phyloP scores from a whole-genome alignment of 192 early-diverging fungal species.

The Coemansia furcata region DNA sequence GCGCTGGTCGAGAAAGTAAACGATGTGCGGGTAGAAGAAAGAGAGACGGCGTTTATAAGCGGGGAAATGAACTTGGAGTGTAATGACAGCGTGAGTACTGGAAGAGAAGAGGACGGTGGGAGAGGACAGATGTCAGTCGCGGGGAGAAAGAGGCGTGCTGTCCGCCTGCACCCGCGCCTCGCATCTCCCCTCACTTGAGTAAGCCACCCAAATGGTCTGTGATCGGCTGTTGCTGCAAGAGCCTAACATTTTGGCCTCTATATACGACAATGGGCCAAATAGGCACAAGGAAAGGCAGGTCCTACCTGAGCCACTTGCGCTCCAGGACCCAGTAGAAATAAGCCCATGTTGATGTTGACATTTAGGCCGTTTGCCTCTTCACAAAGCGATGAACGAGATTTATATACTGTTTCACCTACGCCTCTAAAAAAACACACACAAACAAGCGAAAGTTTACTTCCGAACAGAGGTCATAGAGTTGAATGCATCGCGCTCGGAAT shows the following conservation, averaged over 20 bases:
- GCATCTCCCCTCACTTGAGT: neutral
- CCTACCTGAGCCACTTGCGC: neutral
- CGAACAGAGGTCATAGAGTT: conserved; percentile 55
- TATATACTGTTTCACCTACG: neutral
- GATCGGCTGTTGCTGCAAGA: neutral
- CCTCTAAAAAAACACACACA: neutral
- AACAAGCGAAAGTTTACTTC: conserved; percentile 23
- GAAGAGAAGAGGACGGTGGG: neutral
- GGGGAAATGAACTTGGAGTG: neutral
- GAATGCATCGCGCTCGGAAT: conserved; percentile 72
- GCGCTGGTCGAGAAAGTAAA: neutral
- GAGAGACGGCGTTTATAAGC: neutral
- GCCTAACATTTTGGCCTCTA: neutral
- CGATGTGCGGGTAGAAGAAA: neutral
- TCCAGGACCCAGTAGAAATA: neutral
- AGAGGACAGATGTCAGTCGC: neutral
- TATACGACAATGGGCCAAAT: neutral
- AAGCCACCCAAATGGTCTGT: neutral
- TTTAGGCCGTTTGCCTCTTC: neutral
- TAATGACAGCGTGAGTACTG: neutral
- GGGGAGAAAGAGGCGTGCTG: neutral
- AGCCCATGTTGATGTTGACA: neutral
- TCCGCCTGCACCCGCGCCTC: neutral
- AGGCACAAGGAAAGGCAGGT: neutral
- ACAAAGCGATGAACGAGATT: neutral